Evolutionary conservation across 495 filamentous ascomycete genomes (phyloP), one percentile per base, ranked within the genome.

Genomic region (Friedmanniomyces simplex): DNA sequence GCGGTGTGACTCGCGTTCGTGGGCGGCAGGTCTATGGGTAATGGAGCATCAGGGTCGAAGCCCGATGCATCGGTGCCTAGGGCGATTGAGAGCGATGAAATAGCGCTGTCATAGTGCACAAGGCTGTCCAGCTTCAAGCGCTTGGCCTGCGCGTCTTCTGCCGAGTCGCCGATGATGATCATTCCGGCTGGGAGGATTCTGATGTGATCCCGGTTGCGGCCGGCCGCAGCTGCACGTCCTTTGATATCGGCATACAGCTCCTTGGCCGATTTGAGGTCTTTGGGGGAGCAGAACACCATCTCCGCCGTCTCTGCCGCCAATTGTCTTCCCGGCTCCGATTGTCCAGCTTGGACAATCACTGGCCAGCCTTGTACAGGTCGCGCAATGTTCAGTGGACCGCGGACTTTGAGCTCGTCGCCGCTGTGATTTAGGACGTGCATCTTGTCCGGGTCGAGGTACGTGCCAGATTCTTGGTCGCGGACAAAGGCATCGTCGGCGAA

Each of bases 321-420:
- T 0, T 60, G 71, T 65, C 80, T 80, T 1, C 84, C 83, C 0
- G 81, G 76, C 32, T 76, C 75, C 0, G 82, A 85, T 0, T 80
- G 81, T 1, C 83, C 83, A 0, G 84, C 84, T 66, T 87, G 83
- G 5, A 86, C 69, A 6, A 86, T 71, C 12, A 87, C 68, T 0
- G 84, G 84, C 12, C 82, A 84, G 22, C 84, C 72, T 58, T 87
- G 84, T 4, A 80, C 81, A 50, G 74, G 79, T 2, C 83, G 83
- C 49, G 84, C 77, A 54, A 73, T 74, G 65, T 85, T 75, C 59
- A 83, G 79, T 8, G 82, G 82, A 0, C 82, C 82, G 0, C 81
- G 81, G 0, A 86, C 82, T 1, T 68, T 71, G 70, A 82, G 84
- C 68, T 79, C 83, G 58, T 82, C 77, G 28, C 84, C 83, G 1